A percentile compares a stretch with the other conserved stretches of the same genome.
Conservation (phyloP, 345 rosid species). For the Eucalyptus sideroxylon region DNA sequence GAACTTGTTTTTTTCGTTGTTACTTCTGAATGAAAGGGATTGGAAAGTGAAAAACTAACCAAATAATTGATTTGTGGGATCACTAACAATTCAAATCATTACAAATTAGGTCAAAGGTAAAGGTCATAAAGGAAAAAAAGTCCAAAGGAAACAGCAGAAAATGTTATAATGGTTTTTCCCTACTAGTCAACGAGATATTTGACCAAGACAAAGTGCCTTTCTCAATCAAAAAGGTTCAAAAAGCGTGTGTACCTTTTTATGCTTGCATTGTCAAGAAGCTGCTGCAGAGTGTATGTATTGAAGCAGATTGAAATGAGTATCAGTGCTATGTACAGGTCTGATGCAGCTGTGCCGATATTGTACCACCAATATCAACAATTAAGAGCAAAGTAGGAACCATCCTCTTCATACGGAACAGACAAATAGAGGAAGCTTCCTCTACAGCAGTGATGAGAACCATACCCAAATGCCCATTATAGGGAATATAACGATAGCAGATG, state of each 20-base stretch:
- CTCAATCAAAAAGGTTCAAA: neutral
- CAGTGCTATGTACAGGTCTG: neutral
- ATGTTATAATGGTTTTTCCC: neutral
- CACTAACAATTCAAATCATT: neutral
- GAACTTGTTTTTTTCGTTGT: neutral
- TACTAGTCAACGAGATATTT: neutral
- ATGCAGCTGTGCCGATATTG: neutral
- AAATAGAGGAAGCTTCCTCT: neutral
- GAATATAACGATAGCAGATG: conserved; percentile 58
- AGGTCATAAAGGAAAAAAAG: neutral
- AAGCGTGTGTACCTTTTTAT: neutral
- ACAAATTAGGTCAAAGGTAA: neutral
- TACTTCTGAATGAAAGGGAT: neutral
- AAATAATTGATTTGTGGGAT: neutral
- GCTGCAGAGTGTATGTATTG: neutral
- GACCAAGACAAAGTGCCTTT: neutral
- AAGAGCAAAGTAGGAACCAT: neutral
- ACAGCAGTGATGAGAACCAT: conserved; percentile 21
- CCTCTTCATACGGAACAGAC: neutral
- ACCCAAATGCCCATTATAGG: conserved; percentile 59
- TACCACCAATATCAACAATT: neutral
- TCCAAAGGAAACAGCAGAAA: neutral
- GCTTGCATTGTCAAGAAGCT: neutral
- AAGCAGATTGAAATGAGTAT: neutral
- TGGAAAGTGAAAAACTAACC: neutral